Evolutionary conservation across 768 basidiomycete species (phyloP).

Genomic region (Rhizopogon roseolus): DNA sequence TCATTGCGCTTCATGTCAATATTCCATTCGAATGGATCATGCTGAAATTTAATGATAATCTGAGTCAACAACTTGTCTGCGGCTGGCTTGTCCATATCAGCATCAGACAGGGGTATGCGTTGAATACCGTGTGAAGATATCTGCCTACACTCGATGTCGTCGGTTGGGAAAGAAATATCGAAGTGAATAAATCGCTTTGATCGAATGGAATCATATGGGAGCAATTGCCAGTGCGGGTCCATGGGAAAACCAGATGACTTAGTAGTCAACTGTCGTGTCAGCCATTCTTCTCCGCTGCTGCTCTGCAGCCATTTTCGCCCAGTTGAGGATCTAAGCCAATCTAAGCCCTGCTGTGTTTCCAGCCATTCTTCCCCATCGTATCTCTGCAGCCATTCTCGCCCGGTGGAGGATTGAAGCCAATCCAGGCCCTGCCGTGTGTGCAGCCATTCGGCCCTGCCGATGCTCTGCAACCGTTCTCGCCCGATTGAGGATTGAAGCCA

Average conservation of each 20-base stretch:
- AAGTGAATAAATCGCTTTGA: constrained; percentile 39
- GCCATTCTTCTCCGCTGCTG: too few species aligned
- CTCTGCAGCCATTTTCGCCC: too few species aligned
- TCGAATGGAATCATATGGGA: constrained; percentile 32
- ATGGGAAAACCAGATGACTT: constrained; percentile 17
- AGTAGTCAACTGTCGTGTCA: constrained; percentile 24
- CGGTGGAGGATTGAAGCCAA: too few species aligned
- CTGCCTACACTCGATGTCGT: constrained; percentile 17
- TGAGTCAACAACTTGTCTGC: constrained; percentile 38
- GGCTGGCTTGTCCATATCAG: constrained; percentile 38
- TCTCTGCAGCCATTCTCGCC: too few species aligned
- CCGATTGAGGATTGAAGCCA: too few species aligned
- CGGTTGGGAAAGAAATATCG: constrained; percentile 45
- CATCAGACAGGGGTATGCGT: constrained; percentile 24
- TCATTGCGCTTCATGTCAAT: constrained; percentile 37
- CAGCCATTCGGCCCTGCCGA: too few species aligned
- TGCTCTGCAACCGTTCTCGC: too few species aligned
- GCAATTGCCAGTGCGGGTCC: constrained; percentile 40
- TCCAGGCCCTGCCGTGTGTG: too few species aligned
- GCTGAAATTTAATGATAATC: constrained; percentile 43
- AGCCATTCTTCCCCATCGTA: too few species aligned
- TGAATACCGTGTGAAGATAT: constrained; percentile 1
- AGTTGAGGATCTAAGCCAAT: too few species aligned
- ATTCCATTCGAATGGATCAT: constrained; percentile 29
- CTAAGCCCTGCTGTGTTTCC: too few species aligned